phyloP scores from a whole-genome alignment of 768 basidiomycete genomes.

The Clavulina sp. region DNA sequence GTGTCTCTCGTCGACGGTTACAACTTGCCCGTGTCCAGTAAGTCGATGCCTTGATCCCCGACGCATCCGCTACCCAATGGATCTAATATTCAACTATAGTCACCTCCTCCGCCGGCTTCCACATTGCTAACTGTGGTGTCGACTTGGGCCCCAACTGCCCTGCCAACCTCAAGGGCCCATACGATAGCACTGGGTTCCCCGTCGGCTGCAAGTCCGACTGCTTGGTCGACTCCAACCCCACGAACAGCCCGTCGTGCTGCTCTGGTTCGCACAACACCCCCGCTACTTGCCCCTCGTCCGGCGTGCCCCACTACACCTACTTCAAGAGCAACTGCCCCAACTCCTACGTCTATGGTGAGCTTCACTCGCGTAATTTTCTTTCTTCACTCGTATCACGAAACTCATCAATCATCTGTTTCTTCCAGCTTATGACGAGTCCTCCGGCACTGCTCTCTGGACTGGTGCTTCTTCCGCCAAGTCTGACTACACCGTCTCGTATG shows the following conservation, averaged over 20 bases:
- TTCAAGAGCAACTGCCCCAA: conserved; percentile 9
- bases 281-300: too few species aligned
- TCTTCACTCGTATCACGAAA: too few species aligned
- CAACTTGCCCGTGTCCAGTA: background rate
- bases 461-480: conserved; percentile 25
- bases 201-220: conserved; percentile 15
- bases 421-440: conserved; percentile 35
- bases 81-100: too few species aligned
- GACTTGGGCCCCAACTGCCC: conserved; percentile 9
- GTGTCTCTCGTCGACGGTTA: conserved; percentile 10
- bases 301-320: conserved; percentile 13
- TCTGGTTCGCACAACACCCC: conserved; percentile 11
- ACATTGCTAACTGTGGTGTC: conserved; percentile 10
- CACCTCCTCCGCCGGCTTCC: too few species aligned
- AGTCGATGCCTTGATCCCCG: too few species aligned
- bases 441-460: conserved; percentile 35
- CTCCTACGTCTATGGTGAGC: too few species aligned
- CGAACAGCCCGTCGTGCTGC: conserved; percentile 13
- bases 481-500: conserved; percentile 18
- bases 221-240: conserved; percentile 12
- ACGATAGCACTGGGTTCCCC: conserved; percentile 11
- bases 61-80: too few species aligned
- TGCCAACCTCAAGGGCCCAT: background rate
- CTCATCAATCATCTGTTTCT: too few species aligned
- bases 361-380: too few species aligned